Evolutionary conservation across 306 rosid species (phyloP), one percentile per base, ranked within the genome.

Genomic region (Vicia sativa): DNA sequence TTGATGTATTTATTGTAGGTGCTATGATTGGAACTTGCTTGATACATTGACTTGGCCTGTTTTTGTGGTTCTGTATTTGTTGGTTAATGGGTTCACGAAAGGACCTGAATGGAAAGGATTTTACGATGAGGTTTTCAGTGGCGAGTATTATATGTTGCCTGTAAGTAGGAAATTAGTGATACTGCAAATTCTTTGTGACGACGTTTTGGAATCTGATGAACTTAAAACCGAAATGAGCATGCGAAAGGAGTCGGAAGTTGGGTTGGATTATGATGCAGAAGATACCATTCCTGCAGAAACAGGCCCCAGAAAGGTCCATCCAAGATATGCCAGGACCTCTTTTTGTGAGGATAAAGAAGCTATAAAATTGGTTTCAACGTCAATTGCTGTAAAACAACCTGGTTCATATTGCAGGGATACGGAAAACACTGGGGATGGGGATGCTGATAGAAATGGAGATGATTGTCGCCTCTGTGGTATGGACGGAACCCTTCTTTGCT

Each of bases 401-500:
- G 77, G 78, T 58, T 59, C 46, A 14, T 58, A 76, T 78, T 35
- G 68, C 65, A 75, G 79, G 70, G 77, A 78, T 54, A 68, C 55
- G 8, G 79, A 73, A 62, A 83, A 78, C 70, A 43, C 78, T 0
- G 57, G 50, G 67, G 88, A 77, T 77, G 83, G 79, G 42, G 98
- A 83, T 77, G 79, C 59, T 23, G 95, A 88, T 77, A 60, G 79
- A 80, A 95, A 95, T 72, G 83, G 95, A 18, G 99, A 90, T 76
- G 97, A 95, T 63, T 95, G 99, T 21, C 84, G 89, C 69, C 99
- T 95, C 61, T 95, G 99, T 81, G 96, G 95, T 60, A 88, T 95
- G 99, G 99, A 95, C 64, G 99, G 99, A 80, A 88, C 75, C 49
- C 80, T 95, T 77, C 89, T 95, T 78, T 95, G 99, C 68, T 95